phyloP scores from a whole-genome alignment of 371 early-diverging fungal genomes.

The Mucor circinelloides region DNA sequence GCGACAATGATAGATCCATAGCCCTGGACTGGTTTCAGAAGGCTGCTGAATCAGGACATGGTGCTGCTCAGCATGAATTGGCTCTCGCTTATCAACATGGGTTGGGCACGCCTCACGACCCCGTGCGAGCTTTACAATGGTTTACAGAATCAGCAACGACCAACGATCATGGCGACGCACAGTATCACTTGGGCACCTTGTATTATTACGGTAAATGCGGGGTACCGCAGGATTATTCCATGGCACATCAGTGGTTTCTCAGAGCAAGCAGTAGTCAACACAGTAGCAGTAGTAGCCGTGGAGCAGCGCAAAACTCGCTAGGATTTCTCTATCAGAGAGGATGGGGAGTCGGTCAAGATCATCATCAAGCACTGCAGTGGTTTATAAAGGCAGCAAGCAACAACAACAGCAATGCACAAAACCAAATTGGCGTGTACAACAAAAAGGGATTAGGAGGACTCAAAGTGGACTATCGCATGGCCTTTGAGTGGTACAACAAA shows the following conservation, averaged over 20 bases:
- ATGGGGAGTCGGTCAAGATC: neutral
- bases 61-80: slow-evolving; percentile 3
- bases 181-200: slow-evolving; percentile 1
- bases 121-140: neutral
- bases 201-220: slow-evolving; percentile 1
- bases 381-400: slow-evolving; percentile 5
- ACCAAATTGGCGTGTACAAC: slow-evolving; percentile 4
- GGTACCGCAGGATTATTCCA: neutral
- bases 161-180: neutral
- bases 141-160: slow-evolving; percentile 4
- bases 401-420: slow-evolving; percentile 7
- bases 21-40: slow-evolving; percentile 3
- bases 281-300: neutral
- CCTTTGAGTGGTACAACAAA: slow-evolving; percentile 12
- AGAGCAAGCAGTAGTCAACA: neutral
- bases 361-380: slow-evolving; percentile 2
- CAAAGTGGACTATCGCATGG: neutral
- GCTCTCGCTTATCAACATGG: slow-evolving; percentile 4
- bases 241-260: slow-evolving; percentile 5
- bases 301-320: slow-evolving; percentile 5
- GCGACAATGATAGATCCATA: neutral
- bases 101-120: neutral
- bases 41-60: neutral
- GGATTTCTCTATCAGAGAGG: slow-evolving; percentile 3
- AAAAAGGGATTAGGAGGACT: slow-evolving; percentile 9